Evolutionary conservation across 208 protist genomes (phyloP).

Genomic region (Wallacemonas sp.): DNA sequence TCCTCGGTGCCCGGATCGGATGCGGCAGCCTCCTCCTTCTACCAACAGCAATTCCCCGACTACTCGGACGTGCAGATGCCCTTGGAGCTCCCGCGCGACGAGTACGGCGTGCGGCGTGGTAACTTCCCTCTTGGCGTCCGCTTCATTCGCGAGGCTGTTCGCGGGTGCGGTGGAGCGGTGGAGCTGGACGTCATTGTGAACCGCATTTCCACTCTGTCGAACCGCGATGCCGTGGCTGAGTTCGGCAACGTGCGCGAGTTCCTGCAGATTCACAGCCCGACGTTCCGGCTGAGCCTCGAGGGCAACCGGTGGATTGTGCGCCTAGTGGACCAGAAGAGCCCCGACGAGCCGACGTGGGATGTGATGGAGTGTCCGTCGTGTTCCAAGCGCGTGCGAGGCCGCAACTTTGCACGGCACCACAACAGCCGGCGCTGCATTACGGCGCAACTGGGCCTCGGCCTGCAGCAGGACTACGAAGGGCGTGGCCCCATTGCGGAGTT

Average conservation of each 20-base stretch:
- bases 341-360: conserved; percentile 80
- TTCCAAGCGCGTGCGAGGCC: conserved; percentile 78
- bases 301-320: conserved; percentile 79
- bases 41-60: conserved; percentile 30
- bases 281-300: conserved; percentile 80
- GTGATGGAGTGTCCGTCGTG: conserved; percentile 81
- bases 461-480: conserved; percentile 65
- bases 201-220: conserved; percentile 80
- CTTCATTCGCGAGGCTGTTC: conserved; percentile 88
- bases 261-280: conserved; percentile 86
- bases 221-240: conserved; percentile 67
- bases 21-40: background rate
- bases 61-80: conserved; percentile 90
- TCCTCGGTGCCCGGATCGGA: background rate
- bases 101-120: conserved; percentile 86
- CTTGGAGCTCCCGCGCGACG: conserved; percentile 85
- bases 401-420: conserved; percentile 85
- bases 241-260: conserved; percentile 93
- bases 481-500: conserved; percentile 84
- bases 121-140: conserved; percentile 91
- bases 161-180: conserved; percentile 81
- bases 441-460: conserved; percentile 83
- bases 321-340: conserved; percentile 35
- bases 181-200: conserved; percentile 88
- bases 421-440: conserved; percentile 85